phyloP scores from a whole-genome alignment of 2,329 filamentous ascomycete genomes.

The Bipolaris cookei region DNA sequence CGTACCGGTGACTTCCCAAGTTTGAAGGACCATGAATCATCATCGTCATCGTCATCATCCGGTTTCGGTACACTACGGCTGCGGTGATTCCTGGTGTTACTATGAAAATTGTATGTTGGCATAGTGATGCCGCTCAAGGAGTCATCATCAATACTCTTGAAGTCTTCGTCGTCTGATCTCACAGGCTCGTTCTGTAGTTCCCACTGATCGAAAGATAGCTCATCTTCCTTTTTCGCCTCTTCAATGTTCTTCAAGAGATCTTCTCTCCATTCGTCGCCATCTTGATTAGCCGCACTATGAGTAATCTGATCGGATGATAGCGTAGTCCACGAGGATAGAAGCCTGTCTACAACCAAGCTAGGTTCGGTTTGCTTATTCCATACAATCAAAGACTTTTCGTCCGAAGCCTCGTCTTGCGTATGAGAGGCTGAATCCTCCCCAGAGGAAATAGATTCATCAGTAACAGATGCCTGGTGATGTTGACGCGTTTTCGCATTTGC shows the following conservation, averaged over 20 bases:
- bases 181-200: constrained; percentile 3
- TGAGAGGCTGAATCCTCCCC: background rate
- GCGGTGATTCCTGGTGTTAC: background rate
- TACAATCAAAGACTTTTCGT: constrained; percentile 5
- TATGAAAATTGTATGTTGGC: constrained; percentile 1
- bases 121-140: background rate
- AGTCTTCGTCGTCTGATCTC: constrained; percentile 1
- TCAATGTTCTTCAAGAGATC: background rate
- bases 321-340: constrained; percentile 24
- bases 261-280: constrained; percentile 6
- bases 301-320: constrained; percentile 16
- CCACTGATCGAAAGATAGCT: constrained; percentile 3
- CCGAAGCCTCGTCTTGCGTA: background rate
- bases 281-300: constrained; percentile 12
- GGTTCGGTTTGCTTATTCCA: constrained; percentile 20
- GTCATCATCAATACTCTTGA: background rate
- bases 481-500: background rate
- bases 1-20: background rate
- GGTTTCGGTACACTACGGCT: background rate
- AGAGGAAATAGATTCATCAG: background rate
- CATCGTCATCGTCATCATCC: background rate
- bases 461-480: constrained; percentile 5
- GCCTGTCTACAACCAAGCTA: constrained; percentile 20
- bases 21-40: background rate
- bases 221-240: constrained; percentile 1